A percentile compares a stretch with the other conserved stretches of the same genome.
Evolutionary conservation across 192 early-diverging fungal species (phyloP).

Genomic region (Tieghemiomyces parasiticus): DNA sequence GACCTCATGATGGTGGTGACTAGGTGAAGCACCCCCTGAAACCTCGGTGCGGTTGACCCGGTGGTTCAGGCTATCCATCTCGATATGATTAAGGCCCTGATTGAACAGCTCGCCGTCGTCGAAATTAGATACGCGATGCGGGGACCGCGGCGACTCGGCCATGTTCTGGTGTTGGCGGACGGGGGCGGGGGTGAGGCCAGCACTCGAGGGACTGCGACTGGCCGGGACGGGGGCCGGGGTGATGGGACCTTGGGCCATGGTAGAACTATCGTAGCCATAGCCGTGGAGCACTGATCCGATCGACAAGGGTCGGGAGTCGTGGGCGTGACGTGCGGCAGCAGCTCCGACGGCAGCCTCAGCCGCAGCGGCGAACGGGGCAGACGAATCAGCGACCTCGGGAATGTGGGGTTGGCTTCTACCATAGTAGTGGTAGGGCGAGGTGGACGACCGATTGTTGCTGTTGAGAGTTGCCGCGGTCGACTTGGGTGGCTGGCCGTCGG

Average conservation of each 20-base stretch:
- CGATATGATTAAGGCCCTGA: not conserved
- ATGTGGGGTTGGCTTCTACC: not conserved
- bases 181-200: constrained; percentile 2
- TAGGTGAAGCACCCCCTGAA: too few species aligned
- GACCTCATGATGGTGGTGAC: not conserved
- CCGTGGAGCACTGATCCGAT: constrained; percentile 4
- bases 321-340: constrained; percentile 5
- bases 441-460: constrained; percentile 1
- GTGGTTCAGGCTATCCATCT: not conserved
- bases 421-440: constrained; percentile 7
- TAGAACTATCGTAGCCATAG: too few species aligned
- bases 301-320: too few species aligned
- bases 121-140: not conserved
- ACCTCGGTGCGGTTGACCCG: too few species aligned
- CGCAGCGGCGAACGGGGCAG: constrained; percentile 12
- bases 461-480: constrained; percentile 7
- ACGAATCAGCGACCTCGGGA: not conserved
- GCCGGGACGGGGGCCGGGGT: too few species aligned
- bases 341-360: constrained; percentile 9
- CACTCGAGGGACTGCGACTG: too few species aligned
- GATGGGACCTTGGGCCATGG: too few species aligned
- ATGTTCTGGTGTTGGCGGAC: not conserved
- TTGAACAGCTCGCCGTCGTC: constrained; percentile 9
- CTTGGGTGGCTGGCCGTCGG: not conserved
- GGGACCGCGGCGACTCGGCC: not conserved